Evolutionary conservation across 768 basidiomycete genomes (phyloP).

Genomic region (Lactarius pseudohatsudake): DNA sequence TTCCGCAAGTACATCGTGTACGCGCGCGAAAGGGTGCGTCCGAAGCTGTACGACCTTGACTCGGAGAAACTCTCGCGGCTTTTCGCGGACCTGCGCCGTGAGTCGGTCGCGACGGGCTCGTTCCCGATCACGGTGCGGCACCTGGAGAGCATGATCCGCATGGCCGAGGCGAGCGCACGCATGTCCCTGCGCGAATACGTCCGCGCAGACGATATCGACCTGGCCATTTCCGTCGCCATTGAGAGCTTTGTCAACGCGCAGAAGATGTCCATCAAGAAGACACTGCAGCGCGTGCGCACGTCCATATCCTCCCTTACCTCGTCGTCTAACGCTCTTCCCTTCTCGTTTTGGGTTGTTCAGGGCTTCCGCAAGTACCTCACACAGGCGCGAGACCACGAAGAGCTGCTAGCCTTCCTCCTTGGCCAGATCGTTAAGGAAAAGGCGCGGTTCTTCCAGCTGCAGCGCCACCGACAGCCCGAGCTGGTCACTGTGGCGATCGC

Average conservation of each 20-base stretch:
- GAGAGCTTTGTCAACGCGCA: constrained; percentile 95
- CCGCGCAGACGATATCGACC: constrained; percentile 91
- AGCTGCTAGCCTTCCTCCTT: constrained; percentile 90
- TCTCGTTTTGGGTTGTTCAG: constrained; percentile 39
- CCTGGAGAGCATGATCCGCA: constrained; percentile 98
- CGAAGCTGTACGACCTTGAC: constrained; percentile 93
- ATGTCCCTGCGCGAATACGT: constrained; percentile 98
- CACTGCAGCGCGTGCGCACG: constrained; percentile 80
- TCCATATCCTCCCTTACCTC: background rate
- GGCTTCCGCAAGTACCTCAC: constrained; percentile 98
- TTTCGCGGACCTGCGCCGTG: constrained; percentile 92
- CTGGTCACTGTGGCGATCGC: constrained; percentile 70
- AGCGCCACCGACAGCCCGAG: constrained; percentile 75
- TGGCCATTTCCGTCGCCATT: constrained; percentile 94
- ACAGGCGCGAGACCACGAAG: constrained; percentile 94
- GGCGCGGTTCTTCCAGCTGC: constrained; percentile 78
- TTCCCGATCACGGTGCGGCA: constrained; percentile 98
- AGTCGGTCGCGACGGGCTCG: constrained; percentile 96
- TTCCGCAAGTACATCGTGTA: constrained; percentile 99
- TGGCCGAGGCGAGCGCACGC: constrained; percentile 98
- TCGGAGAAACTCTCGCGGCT: constrained; percentile 93
- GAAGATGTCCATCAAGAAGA: constrained; percentile 98
- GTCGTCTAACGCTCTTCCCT: background rate
- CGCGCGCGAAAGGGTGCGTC: constrained; percentile 87
- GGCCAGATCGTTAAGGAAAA: constrained; percentile 93